Conservation (phyloP, 2,329 filamentous ascomycete species). For the Trichoderma aggressivum region DNA sequence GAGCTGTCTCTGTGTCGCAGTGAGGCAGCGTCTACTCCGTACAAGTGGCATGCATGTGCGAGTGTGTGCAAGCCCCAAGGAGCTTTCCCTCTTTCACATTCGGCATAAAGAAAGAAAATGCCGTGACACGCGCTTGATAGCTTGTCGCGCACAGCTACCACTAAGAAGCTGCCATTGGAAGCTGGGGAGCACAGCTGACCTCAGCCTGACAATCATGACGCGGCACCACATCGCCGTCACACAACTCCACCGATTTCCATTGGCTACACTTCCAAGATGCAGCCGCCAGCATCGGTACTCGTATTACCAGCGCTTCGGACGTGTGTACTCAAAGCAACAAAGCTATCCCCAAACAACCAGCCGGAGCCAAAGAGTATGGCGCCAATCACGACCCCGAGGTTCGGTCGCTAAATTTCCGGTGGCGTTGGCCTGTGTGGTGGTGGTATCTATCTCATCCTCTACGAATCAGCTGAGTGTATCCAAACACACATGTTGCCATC, state of each 20-base stretch:
- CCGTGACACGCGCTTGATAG: neutral
- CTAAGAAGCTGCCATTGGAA: neutral
- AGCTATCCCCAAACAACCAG: neutral
- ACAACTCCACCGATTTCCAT: constrained; percentile 3
- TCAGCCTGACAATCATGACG: neutral
- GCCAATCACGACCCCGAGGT: neutral
- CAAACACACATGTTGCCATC: neutral
- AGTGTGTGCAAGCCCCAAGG: neutral
- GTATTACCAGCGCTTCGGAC: neutral
- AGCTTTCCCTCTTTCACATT: neutral
- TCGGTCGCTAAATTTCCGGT: neutral
- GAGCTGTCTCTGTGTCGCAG: neutral
- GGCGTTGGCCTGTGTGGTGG: neutral
- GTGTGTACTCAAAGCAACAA: neutral
- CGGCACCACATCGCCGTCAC: constrained; percentile 1
- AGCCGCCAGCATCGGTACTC: neutral
- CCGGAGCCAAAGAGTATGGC: neutral
- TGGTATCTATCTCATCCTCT: neutral
- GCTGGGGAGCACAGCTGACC: constrained; percentile 7
- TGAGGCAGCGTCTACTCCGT: neutral
- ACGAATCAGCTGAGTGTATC: neutral
- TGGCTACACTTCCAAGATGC: neutral
- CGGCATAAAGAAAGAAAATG: neutral
- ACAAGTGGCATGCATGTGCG: neutral
- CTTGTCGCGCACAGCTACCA: neutral